A percentile compares a stretch with the other conserved stretches of the same genome.
phyloP scores from a whole-genome alignment of 805 yeast species.

The Barnettozyma wickerhamii region DNA sequence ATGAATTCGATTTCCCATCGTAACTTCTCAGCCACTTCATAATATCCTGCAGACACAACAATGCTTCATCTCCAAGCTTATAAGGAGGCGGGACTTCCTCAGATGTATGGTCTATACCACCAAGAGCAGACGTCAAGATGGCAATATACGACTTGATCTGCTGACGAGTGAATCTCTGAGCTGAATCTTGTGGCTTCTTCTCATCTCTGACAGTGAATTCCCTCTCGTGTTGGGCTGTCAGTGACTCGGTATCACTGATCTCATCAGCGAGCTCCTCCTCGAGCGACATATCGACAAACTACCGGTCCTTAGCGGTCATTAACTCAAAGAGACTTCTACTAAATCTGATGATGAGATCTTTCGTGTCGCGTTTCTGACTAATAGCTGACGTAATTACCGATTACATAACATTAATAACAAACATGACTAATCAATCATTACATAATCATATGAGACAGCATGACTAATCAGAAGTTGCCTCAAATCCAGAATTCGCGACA shows the following conservation, averaged over 20 bases:
- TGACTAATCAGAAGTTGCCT: conserved; percentile 2
- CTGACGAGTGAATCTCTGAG: conserved; percentile 4
- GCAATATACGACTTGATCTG: conserved; percentile 63
- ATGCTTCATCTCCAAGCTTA: conserved; percentile 81
- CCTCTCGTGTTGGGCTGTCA: neutral
- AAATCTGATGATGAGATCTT: too few species aligned
- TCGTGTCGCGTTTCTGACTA: too few species aligned
- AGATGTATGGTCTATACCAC: conserved; percentile 76
- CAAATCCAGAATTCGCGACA: conserved; percentile 1
- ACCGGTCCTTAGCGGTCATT: too few species aligned
- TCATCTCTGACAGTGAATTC: neutral
- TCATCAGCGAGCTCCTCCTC: conserved; percentile 11
- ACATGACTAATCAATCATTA: too few species aligned
- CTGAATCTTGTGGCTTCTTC: neutral
- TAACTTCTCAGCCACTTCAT: conserved; percentile 84
- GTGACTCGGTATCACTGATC: conserved; percentile 6
- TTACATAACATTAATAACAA: too few species aligned
- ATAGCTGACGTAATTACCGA: too few species aligned
- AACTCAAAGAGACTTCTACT: too few species aligned
- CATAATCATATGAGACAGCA: neutral
- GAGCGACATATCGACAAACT: too few species aligned
- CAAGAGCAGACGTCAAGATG: conserved; percentile 80
- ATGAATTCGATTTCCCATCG: conserved; percentile 65
- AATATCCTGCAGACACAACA: conserved; percentile 68
- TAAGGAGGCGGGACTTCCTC: conserved; percentile 49